These are phyloP conservation scores for Aureobasidium sp. DNA, from an alignment of 2,329 filamentous ascomycete species.

Conservation along the genomic window DNA sequence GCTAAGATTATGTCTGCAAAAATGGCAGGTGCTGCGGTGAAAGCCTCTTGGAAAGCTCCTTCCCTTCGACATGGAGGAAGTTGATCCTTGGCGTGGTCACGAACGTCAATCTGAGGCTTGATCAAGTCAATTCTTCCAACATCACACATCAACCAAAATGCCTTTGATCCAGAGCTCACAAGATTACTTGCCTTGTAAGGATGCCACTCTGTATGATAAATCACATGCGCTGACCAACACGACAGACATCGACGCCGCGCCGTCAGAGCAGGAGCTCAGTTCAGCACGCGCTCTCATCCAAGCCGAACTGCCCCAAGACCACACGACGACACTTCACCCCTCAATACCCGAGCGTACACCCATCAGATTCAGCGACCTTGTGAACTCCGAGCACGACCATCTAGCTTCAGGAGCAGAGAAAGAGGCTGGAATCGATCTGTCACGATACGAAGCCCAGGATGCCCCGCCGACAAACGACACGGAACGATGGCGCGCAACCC, in stretches of 20 bases:
- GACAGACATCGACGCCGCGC: constrained; percentile 72
- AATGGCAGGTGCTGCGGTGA: background rate
- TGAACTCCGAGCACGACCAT: constrained; percentile 61
- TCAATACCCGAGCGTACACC: constrained; percentile 47
- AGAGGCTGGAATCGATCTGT: constrained; percentile 58
- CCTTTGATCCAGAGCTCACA: constrained; percentile 61
- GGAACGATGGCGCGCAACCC: constrained; percentile 41
- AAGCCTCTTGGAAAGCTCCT: background rate
- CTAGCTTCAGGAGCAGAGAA: constrained; percentile 45
- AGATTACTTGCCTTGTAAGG: constrained; percentile 72
- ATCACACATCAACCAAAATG: constrained; percentile 40
- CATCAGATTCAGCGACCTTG: constrained; percentile 55
- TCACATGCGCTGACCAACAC: constrained; percentile 20
- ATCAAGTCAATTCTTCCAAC: background rate
- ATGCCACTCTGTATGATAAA: background rate
- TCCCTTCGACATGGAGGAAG: background rate
- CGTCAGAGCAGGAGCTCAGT: constrained; percentile 53
- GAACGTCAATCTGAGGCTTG: background rate
- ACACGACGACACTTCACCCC: constrained; percentile 46
- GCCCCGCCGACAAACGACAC: constrained; percentile 39
- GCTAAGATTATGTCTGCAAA: background rate
- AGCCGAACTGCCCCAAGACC: constrained; percentile 50
- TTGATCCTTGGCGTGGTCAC: background rate
- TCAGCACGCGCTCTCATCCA: constrained; percentile 63
- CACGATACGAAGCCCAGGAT: constrained; percentile 75